phyloP scores from a whole-genome alignment of 768 basidiomycete genomes.

The Trametes cinnabarina region DNA sequence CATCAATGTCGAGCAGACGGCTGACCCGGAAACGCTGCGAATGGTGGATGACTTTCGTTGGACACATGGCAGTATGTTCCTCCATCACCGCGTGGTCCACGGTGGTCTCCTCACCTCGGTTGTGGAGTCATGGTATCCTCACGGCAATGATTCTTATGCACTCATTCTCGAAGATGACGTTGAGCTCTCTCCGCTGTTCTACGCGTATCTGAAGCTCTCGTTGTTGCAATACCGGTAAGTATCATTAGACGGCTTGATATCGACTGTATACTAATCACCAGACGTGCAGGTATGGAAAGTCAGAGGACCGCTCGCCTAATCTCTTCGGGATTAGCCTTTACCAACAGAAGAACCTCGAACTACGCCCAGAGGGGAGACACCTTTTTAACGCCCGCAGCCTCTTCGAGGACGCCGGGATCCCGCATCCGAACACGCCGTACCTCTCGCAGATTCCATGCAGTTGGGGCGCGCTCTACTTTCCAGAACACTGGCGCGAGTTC shows the following conservation, averaged over 20 bases:
- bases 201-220: conserved; percentile 83
- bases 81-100: conserved; percentile 74
- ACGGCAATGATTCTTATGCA: conserved; percentile 69
- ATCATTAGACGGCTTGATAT: background rate
- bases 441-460: conserved; percentile 87
- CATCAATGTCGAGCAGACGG: conserved; percentile 74
- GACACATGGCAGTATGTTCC: conserved; percentile 54
- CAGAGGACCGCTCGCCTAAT: conserved; percentile 37
- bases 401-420: conserved; percentile 45
- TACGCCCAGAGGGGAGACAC: conserved; percentile 63
- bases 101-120: conserved; percentile 81
- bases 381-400: conserved; percentile 63
- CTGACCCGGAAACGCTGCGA: conserved; percentile 57
- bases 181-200: conserved; percentile 81
- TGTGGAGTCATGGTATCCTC: conserved; percentile 88
- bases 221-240: conserved; percentile 65
- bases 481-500: conserved; percentile 85
- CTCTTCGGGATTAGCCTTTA: conserved; percentile 85
- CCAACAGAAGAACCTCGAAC: conserved; percentile 80
- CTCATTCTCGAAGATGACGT: conserved; percentile 84
- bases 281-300: conserved; percentile 51
- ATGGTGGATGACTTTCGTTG: conserved; percentile 53
- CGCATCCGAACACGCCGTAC: conserved; percentile 60
- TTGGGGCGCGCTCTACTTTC: conserved; percentile 92
- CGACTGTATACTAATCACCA: too few species aligned